Conservation (phyloP, 2,329 filamentous ascomycete species). For the Hymenoscyphus albidus region DNA sequence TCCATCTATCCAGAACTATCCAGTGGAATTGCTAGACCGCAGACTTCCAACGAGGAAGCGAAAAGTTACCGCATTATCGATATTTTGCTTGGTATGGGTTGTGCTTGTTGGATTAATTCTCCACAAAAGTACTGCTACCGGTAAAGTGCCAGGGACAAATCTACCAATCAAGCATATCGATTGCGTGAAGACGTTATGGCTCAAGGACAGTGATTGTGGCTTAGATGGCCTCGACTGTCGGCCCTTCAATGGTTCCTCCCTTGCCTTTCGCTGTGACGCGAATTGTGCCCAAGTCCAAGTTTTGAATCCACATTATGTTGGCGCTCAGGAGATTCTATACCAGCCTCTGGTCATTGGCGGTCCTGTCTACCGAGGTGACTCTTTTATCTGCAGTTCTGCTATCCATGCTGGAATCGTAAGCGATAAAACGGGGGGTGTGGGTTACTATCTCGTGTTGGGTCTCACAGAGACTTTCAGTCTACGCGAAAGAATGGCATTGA, state of each 20-base stretch:
- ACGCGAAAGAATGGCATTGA: slow-evolving; percentile 67
- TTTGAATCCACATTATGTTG: slow-evolving; percentile 73
- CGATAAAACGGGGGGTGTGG: slow-evolving; percentile 75
- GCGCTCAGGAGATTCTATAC: slow-evolving; percentile 63
- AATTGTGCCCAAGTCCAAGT: slow-evolving; percentile 64
- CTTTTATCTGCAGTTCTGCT: slow-evolving; percentile 79
- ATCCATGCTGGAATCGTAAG: slow-evolving; percentile 78
- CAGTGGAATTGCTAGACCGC: background rate
- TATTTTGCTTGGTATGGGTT: background rate
- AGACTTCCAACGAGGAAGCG: background rate
- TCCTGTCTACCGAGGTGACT: slow-evolving; percentile 82
- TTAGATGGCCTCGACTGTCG: slow-evolving; percentile 70
- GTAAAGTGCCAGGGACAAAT: background rate
- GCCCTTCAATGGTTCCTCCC: slow-evolving; percentile 65
- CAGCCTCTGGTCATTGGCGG: slow-evolving; percentile 62
- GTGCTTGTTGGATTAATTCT: background rate
- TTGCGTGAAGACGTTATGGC: slow-evolving; percentile 69
- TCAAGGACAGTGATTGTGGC: slow-evolving; percentile 65
- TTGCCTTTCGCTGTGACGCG: slow-evolving; percentile 71
- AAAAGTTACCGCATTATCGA: background rate
- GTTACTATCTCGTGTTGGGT: slow-evolving; percentile 69
- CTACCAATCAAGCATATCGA: slow-evolving; percentile 43
- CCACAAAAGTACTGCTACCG: background rate
- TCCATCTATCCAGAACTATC: background rate
- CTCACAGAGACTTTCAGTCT: slow-evolving; percentile 58